Base-by-base conservation (phyloP, 108 stramenopile species). In the Pseudonitzschia pungens region DNA sequence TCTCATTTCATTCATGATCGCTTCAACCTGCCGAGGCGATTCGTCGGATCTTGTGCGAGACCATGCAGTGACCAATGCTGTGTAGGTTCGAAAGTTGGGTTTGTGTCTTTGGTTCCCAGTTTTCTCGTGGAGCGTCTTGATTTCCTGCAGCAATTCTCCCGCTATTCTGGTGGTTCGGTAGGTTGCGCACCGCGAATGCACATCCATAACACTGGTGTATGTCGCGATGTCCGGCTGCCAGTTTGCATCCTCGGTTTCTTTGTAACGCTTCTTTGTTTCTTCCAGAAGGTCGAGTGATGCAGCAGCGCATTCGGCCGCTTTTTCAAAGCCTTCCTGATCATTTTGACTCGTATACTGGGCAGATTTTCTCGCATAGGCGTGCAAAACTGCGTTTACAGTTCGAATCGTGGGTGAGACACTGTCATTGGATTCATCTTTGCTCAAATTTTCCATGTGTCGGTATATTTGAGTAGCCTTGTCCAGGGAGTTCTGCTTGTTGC, bases 171-270 rank as follows among this genome's bases (percentile, higher is more conserved):
- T 73, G 40, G 78, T 71, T 12, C 78, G 67, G 40, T 68, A 69
- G 20, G 70, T 59, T 8, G 79, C 82, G n/a, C 75, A 76, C 54
- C 74, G 59, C 8, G 82, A 75, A 70, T 79, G 83, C 18, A 83
- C 84, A 76, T 86, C 84, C 53, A 89, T 81, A 31, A 84, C 83
- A 0, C 75, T 65, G 22, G 77, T 81, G 54, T 87, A 90, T 14
- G 82, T 80, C 16, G 82, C 69, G 10, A 84, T 76, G 69, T 90
- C 85, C 14, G 89, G 85, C 26, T 77, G 54, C 42, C 78, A 74
- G 58, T 62, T 65, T 16, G 72, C 50, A 72, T 77, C 71, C 36
- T n/a, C 75, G 26, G 70, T 71, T 64, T 80, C 69, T 0, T 70
- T 67, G 43, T 48, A 65, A 9, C 60, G 59, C 59, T 41, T 51